Percentiles rank a stretch among this genome's conserved stretches.
phyloP scores from a whole-genome alignment of 1,284 basidiomycete genomes.

The Cutaneotrichosporon sp. region DNA sequence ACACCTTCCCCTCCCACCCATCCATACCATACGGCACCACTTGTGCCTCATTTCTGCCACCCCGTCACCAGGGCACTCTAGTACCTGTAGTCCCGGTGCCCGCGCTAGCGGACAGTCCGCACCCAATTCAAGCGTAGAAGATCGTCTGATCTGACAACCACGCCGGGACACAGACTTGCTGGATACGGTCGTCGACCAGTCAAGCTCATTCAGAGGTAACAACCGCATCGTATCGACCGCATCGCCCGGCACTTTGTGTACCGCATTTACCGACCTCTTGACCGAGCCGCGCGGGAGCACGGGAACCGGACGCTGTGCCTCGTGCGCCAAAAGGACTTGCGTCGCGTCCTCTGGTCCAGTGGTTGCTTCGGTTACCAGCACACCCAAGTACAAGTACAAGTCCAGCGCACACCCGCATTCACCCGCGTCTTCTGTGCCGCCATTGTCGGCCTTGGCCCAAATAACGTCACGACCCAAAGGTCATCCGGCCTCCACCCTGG shows the following conservation, averaged over 20 bases:
- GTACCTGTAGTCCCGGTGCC: not conserved
- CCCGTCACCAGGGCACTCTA: not conserved
- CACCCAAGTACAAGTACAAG: not conserved
- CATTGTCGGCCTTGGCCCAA: not conserved
- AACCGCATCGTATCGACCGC: not conserved
- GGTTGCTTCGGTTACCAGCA: not conserved
- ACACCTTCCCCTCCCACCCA: not conserved
- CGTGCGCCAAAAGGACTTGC: not conserved
- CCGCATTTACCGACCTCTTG: not conserved
- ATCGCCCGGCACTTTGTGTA: not conserved
- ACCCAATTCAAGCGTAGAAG: not conserved
- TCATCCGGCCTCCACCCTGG: not conserved
- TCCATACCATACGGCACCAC: too few relatives aligned
- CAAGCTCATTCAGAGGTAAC: not conserved
- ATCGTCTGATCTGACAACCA: too few relatives aligned
- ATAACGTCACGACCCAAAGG: not conserved
- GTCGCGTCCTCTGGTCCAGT: not conserved
- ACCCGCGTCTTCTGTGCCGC: conserved; percentile 1
- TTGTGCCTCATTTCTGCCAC: not conserved
- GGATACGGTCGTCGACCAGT: too few relatives aligned
- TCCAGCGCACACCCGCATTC: not conserved
- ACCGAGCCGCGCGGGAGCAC: not conserved
- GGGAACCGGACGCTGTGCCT: not conserved
- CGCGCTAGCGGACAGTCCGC: not conserved
- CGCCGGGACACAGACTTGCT: too few relatives aligned